Conservation (phyloP, 2,329 filamentous ascomycete genomes). For the Cladosporium halotolerans region DNA sequence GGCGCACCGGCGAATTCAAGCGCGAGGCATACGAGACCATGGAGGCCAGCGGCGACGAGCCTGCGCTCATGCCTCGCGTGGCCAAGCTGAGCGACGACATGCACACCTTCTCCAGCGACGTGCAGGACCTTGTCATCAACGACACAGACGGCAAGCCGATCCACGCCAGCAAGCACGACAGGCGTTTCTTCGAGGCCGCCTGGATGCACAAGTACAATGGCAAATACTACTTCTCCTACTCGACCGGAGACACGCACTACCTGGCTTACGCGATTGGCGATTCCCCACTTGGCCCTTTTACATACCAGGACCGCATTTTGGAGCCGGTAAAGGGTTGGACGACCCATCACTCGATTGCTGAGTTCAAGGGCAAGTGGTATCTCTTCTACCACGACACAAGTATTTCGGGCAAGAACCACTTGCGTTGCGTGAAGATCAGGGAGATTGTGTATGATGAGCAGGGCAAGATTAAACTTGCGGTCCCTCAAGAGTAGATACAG, state of each 20-base stretch:
- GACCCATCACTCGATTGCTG: constrained; percentile 72
- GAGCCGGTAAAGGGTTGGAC: constrained; percentile 77
- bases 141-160: constrained; percentile 55
- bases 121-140: constrained; percentile 58
- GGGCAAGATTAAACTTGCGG: constrained; percentile 50
- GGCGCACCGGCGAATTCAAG: constrained; percentile 57
- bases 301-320: constrained; percentile 62
- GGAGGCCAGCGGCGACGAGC: constrained; percentile 46
- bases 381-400: constrained; percentile 72
- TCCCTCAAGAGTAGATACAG: constrained; percentile 15
- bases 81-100: constrained; percentile 60
- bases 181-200: constrained; percentile 73
- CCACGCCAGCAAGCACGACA: constrained; percentile 61
- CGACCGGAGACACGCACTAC: constrained; percentile 71
- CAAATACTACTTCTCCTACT: constrained; percentile 35
- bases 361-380: constrained; percentile 66
- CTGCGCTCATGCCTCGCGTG: constrained; percentile 61
- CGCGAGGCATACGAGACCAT: constrained; percentile 20
- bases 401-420: constrained; percentile 61
- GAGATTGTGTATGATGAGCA: constrained; percentile 67
- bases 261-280: constrained; percentile 62
- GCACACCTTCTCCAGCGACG: constrained; percentile 51
- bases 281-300: constrained; percentile 64
- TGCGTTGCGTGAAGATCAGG: constrained; percentile 67
- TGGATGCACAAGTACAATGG: constrained; percentile 70